phyloP scores from a whole-genome alignment of 1,284 basidiomycete genomes.

The Xanthoconium separans region DNA sequence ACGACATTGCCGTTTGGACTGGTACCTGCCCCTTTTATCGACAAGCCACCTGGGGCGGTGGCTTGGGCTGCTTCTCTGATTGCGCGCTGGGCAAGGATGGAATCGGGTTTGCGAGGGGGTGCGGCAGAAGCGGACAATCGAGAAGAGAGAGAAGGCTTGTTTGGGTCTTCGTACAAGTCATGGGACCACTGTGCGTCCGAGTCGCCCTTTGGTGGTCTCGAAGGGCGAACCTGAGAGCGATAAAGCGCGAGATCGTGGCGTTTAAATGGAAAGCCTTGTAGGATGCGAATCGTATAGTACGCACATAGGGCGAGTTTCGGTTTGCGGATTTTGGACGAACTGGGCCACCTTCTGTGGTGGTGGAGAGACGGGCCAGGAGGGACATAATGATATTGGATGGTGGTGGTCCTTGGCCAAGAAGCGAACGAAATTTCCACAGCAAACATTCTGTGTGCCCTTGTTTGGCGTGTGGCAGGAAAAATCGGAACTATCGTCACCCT shows the following conservation, averaged over 20 bases:
- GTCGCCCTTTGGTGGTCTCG: conserved; percentile 61
- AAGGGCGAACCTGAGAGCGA: conserved; percentile 25
- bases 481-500: neutral
- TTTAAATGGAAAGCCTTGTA: conserved; percentile 24
- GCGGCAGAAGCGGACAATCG: conserved; percentile 44
- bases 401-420: neutral
- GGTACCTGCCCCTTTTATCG: conserved; percentile 72
- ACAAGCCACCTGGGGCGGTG: conserved; percentile 42
- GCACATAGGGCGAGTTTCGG: conserved; percentile 66
- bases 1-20: conserved; percentile 64
- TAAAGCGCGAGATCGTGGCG: conserved; percentile 10
- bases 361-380: conserved; percentile 64
- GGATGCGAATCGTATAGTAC: conserved; percentile 40
- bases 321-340: conserved; percentile 53
- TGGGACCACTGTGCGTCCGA: conserved; percentile 69
- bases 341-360: conserved; percentile 43
- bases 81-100: conserved; percentile 51
- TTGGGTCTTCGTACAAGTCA: conserved; percentile 64
- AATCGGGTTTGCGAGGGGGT: conserved; percentile 43
- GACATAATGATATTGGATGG: conserved; percentile 36
- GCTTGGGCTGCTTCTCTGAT: conserved; percentile 50
- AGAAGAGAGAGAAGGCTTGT: conserved; percentile 56
- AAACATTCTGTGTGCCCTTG: conserved; percentile 23
- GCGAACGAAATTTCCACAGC: conserved; percentile 1
- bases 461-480: conserved; percentile 32